phyloP scores from a whole-genome alignment of 2,329 filamentous ascomycete genomes.

The Curvularia eragrostidis region DNA sequence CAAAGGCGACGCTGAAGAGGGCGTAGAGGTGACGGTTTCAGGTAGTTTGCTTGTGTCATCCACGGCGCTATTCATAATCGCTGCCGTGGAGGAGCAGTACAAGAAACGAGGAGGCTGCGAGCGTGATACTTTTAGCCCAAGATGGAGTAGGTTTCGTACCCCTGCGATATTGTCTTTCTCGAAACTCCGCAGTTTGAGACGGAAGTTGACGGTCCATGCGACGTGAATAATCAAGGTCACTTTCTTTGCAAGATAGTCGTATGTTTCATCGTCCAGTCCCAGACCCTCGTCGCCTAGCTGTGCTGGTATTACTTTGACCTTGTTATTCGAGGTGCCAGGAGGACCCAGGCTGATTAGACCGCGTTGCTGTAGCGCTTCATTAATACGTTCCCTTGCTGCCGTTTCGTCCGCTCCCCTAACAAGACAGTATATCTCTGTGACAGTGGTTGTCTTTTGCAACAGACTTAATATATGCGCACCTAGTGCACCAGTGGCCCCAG shows the following conservation, averaged over 20 bases:
- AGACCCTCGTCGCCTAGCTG: conserved; percentile 57
- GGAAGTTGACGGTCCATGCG: conserved; percentile 72
- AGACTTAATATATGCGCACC: conserved; percentile 60
- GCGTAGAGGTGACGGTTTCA: conserved; percentile 53
- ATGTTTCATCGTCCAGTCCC: conserved; percentile 55
- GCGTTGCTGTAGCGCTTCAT: conserved; percentile 37
- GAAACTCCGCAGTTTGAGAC: conserved; percentile 63
- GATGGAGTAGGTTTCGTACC: conserved; percentile 57
- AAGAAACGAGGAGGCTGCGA: conserved; percentile 48
- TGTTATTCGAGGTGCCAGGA: conserved; percentile 32
- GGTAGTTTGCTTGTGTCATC: conserved; percentile 38
- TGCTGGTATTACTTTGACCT: conserved; percentile 58
- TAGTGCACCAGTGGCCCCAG: conserved; percentile 60
- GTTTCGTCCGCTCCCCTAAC: conserved; percentile 56
- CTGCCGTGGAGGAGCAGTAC: conserved; percentile 63
- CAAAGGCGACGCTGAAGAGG: conserved; percentile 55
- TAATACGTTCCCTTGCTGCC: conserved; percentile 43
- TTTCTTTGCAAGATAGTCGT: conserved; percentile 52
- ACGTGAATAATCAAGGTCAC: conserved; percentile 65
- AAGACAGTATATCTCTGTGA: conserved; percentile 63
- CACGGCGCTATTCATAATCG: conserved; percentile 44
- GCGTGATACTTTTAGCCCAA: conserved; percentile 50
- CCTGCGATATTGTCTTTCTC: conserved; percentile 60
- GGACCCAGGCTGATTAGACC: conserved; percentile 36
- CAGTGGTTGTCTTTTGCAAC: conserved; percentile 48